Evolutionary conservation across 805 yeast species (phyloP), one percentile per base, ranked within the genome.

Genomic region (Monosporozyma solicola): DNA sequence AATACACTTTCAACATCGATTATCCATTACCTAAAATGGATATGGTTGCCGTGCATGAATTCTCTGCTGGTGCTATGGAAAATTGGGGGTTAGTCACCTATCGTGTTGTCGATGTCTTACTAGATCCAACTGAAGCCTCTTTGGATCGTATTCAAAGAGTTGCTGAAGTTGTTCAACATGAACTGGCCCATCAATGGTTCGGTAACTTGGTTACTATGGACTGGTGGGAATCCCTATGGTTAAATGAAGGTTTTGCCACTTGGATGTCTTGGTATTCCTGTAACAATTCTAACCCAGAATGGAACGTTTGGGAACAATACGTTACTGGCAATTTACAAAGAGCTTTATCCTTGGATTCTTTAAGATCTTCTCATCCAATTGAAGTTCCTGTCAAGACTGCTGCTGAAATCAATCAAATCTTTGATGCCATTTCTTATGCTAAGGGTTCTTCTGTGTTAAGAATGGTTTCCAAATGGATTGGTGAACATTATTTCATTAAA

Each of bases 161-260:
- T 32, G 83, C 89, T 5, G 86, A 86, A 62, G 95, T 87, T 35
- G 85, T 87, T 31, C 83, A 85, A 54, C 96, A 88, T 70, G 96
- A 87, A 70, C 74, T 87, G 54, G 95, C 95, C 10, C 96, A 87
- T 69, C 94, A 88, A 66, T 88, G 95, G 95, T 88, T 87, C 63
- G 95, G 96, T 53, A 84, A 88, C 68, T 77, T 85, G 60, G 92
- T 87, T 55, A 88, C 95, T 48, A 88, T 87, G 95, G 82, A 85
- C 62, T 88, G 95, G 94, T 87, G 96, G 96, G 88, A 87, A 61
- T 94, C 86, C 61, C 75, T 87, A 59, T 87, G 95, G 95, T 78
- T 87, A 56, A 87, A 87, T 64, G 95, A 87, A 71, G 94, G 95
- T 13, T 87, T 87, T 71, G 96, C 95, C 16, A 87, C 96, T 29